phyloP scores from a whole-genome alignment of 1,284 basidiomycete species.

The Moesziomyces sp. region DNA sequence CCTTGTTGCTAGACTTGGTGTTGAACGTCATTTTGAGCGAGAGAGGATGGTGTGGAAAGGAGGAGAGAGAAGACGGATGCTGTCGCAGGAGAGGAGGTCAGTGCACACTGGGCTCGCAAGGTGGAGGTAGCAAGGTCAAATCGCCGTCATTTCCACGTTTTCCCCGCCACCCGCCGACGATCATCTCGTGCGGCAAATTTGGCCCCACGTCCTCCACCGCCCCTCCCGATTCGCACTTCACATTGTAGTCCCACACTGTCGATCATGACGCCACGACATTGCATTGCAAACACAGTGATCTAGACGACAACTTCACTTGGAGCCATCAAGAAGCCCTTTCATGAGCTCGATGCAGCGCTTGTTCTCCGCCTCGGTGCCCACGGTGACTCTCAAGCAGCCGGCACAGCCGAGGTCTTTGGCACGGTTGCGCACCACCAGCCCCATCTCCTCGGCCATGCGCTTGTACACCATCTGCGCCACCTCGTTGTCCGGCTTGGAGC shows the following conservation, averaged over 20 bases:
- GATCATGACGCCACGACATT: not conserved
- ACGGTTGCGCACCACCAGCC: constrained; percentile 90
- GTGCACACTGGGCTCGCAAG: constrained; percentile 13
- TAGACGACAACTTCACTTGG: constrained; percentile 1
- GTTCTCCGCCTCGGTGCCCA: constrained; percentile 83
- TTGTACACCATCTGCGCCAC: constrained; percentile 82
- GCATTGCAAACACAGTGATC: not conserved
- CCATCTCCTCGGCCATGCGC: constrained; percentile 82
- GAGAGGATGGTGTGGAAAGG: not conserved
- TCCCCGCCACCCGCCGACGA: not conserved
- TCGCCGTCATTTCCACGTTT: constrained; percentile 21
- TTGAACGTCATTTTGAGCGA: constrained; percentile 32
- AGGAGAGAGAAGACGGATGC: not conserved
- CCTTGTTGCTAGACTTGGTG: constrained; percentile 45
- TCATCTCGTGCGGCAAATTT: constrained; percentile 23
- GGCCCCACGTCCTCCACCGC: no score
- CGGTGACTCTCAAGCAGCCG: constrained; percentile 88
- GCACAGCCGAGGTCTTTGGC: constrained; percentile 86
- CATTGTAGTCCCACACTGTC: not conserved
- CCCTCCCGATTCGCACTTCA: no score
- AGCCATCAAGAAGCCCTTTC: constrained; percentile 44
- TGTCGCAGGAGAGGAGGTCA: constrained; percentile 15
- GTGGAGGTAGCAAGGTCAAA: constrained; percentile 9
- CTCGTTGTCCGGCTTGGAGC: constrained; percentile 75
- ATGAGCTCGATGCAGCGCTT: constrained; percentile 57